A percentile compares a stretch with the other conserved stretches of the same genome.
These are phyloP conservation scores for Sphaceloma murrayae DNA, from an alignment of 2,329 filamentous ascomycete species.

Conservation along the genomic window DNA sequence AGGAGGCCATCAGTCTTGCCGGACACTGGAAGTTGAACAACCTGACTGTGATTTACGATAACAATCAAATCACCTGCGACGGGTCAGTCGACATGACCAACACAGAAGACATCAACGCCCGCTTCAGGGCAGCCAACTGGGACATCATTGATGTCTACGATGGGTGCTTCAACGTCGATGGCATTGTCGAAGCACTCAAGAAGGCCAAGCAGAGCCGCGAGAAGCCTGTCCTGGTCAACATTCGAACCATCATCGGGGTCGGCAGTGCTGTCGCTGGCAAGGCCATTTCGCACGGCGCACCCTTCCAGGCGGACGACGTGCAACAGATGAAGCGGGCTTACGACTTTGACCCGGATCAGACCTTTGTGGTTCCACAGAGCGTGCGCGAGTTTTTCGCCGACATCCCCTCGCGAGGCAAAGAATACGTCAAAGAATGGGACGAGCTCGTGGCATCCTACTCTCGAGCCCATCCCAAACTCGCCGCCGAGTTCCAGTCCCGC, in stretches of 20 bases:
- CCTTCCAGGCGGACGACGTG: constrained; percentile 47
- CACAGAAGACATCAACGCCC: constrained; percentile 48
- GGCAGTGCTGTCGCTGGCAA: constrained; percentile 42
- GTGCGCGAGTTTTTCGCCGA: constrained; percentile 46
- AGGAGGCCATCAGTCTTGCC: constrained; percentile 50
- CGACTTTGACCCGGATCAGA: constrained; percentile 40
- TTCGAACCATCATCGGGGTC: constrained; percentile 47
- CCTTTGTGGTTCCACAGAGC: constrained; percentile 32
- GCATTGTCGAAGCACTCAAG: constrained; percentile 39
- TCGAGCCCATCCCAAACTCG: constrained; percentile 41
- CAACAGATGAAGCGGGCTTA: constrained; percentile 45
- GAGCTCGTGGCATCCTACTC: constrained; percentile 36
- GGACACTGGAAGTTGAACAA: constrained; percentile 49
- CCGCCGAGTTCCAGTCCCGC: constrained; percentile 40
- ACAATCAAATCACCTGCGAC: constrained; percentile 52
- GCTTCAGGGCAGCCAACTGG: constrained; percentile 49
- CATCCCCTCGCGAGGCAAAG: constrained; percentile 37
- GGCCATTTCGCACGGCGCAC: constrained; percentile 49
- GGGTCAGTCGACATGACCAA: constrained; percentile 45
- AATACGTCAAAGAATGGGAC: constrained; percentile 42
- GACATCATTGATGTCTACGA: constrained; percentile 47
- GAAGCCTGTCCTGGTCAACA: constrained; percentile 49
- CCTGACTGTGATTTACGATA: constrained; percentile 49
- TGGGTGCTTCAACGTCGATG: constrained; percentile 44
- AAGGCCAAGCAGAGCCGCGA: constrained; percentile 27